phyloP scores from a whole-genome alignment of 2,329 filamentous ascomycete species.

The Graphiopsis chlorocephala region DNA sequence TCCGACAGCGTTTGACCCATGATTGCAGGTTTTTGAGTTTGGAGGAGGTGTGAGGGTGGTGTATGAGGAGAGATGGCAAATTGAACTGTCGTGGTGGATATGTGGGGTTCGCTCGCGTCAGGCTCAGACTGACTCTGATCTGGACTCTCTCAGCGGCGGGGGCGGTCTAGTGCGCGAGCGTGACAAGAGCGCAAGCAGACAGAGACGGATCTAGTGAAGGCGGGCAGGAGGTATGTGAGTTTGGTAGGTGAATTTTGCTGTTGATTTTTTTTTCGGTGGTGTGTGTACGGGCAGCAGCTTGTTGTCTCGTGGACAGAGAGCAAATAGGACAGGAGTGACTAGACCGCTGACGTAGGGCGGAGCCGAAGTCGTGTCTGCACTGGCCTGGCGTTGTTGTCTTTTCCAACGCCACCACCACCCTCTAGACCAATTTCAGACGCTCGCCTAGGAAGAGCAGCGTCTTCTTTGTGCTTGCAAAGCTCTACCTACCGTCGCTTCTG shows the following conservation, averaged over 20 bases:
- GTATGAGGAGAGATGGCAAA: slow-evolving; percentile 2
- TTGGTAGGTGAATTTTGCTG: not conserved
- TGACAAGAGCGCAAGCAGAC: not conserved
- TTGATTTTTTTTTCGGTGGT: not conserved
- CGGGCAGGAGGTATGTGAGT: not conserved
- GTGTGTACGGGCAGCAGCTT: not conserved
- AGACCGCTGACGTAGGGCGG: not conserved
- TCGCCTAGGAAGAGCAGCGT: not conserved
- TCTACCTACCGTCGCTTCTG: not conserved
- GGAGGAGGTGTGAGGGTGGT: not conserved
- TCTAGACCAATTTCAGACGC: not conserved
- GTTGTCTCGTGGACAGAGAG: slow-evolving; percentile 9
- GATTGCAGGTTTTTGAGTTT: slow-evolving; percentile 10
- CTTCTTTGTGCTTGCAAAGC: not conserved
- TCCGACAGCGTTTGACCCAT: slow-evolving; percentile 99
- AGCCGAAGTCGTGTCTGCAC: not conserved
- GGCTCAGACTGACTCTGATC: not conserved
- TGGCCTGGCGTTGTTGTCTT: not conserved
- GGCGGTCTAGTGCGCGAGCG: slow-evolving; percentile 1
- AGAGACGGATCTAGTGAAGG: not conserved
- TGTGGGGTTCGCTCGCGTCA: not conserved
- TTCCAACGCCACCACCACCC: not conserved
- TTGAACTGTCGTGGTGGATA: slow-evolving; percentile 9
- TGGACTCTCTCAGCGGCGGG: not conserved
- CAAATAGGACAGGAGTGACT: not conserved